Evolutionary conservation across 176 grass and related monocot species (phyloP).

Genomic region (Musa beccarii): DNA sequence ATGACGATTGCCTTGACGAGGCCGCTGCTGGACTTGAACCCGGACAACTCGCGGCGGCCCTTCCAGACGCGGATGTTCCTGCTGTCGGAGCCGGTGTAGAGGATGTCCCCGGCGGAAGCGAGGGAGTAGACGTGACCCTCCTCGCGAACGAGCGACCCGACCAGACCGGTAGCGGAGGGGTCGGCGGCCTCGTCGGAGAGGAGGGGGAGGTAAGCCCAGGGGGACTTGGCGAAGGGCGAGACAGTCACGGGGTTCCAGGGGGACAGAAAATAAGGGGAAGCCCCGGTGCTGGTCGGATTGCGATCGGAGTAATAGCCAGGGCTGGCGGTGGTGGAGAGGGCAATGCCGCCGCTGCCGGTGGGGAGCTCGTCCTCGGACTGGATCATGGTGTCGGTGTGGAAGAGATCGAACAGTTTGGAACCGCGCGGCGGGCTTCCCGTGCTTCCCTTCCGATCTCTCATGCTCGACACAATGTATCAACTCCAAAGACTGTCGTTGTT

Average conservation of each 20-base stretch:
- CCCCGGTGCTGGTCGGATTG: background rate
- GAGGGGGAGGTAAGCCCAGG: slow-evolving; percentile 10
- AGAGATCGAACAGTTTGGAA: slow-evolving; percentile 11
- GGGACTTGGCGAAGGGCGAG: slow-evolving; percentile 21
- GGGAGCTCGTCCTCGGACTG: slow-evolving; percentile 20
- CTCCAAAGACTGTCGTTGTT: background rate
- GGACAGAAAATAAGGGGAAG: slow-evolving; percentile 1
- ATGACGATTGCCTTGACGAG: slow-evolving; percentile 16
- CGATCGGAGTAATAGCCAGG: slow-evolving; percentile 6
- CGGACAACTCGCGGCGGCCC: slow-evolving; percentile 4
- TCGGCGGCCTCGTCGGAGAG: background rate
- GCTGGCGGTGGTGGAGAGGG: background rate
- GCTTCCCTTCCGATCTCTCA: background rate
- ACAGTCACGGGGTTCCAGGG: background rate
- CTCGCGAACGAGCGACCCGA: slow-evolving; percentile 16
- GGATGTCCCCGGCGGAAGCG: slow-evolving; percentile 2
- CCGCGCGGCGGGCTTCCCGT: background rate
- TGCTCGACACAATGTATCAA: background rate
- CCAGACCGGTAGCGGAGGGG: slow-evolving; percentile 3
- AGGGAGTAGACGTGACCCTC: slow-evolving; percentile 24
- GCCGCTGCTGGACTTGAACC: slow-evolving; percentile 23
- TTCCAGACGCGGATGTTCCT: slow-evolving; percentile 19
- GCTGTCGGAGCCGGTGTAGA: slow-evolving; percentile 18
- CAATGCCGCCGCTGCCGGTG: background rate
- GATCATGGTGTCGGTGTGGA: background rate